These are phyloP conservation scores for Astragalus glycyphyllos DNA, from an alignment of 306 rosid species.

Conservation along the genomic window DNA sequence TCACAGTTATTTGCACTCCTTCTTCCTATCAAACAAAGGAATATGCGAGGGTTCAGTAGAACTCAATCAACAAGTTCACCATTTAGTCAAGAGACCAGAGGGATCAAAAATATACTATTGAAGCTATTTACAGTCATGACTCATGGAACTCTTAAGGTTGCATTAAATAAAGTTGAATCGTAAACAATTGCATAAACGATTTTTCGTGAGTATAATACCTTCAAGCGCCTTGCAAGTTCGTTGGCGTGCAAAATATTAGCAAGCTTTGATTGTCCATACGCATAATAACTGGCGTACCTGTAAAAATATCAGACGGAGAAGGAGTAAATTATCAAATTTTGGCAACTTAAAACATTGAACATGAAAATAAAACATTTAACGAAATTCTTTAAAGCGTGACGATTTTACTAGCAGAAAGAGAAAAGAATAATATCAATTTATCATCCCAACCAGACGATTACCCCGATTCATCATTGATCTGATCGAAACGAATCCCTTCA, in stretches of 20 bases:
- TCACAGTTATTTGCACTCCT: slow-evolving; percentile 69
- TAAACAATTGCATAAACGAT: slow-evolving; percentile 25
- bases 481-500: slow-evolving; percentile 71
- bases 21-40: slow-evolving; percentile 63
- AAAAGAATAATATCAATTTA: slow-evolving; percentile 23
- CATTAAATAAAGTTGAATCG: slow-evolving; percentile 23
- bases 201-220: slow-evolving; percentile 53
- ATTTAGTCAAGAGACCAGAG: slow-evolving; percentile 27
- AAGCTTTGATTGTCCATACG: slow-evolving; percentile 89
- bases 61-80: slow-evolving; percentile 31
- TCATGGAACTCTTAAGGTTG: not conserved
- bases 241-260: slow-evolving; percentile 79
- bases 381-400: not conserved
- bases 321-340: slow-evolving; percentile 12
- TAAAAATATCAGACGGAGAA: slow-evolving; percentile 23
- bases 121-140: slow-evolving; percentile 24
- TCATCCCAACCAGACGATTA: slow-evolving; percentile 46
- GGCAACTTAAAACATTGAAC: slow-evolving; percentile 9
- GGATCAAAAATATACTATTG: slow-evolving; percentile 16
- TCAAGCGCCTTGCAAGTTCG: slow-evolving; percentile 79
- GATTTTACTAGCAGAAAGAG: not conserved
- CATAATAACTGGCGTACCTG: slow-evolving; percentile 61
- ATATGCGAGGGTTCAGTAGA: slow-evolving; percentile 17
- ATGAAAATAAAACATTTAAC: slow-evolving; percentile 26
- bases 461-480: slow-evolving; percentile 74